phyloP scores from a whole-genome alignment of 148 eudicot genomes.

The Chenopodium album region DNA sequence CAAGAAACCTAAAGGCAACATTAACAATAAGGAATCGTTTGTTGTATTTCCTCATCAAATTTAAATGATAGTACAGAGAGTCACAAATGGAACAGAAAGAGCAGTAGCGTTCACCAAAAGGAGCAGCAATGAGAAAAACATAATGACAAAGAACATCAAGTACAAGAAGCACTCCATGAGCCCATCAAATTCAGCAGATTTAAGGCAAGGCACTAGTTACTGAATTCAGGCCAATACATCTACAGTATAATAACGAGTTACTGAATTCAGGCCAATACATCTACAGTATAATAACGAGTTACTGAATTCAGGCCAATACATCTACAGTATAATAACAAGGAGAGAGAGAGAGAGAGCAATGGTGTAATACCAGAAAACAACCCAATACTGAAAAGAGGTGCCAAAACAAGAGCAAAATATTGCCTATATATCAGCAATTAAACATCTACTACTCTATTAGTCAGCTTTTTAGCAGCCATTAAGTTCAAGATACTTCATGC shows the following conservation, averaged over 20 bases:
- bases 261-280: too few species aligned
- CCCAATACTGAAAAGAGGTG: background rate
- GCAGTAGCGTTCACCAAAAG: background rate
- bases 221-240: background rate
- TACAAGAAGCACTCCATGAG: background rate
- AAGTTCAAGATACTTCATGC: background rate
- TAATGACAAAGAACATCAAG: background rate
- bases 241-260: background rate
- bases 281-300: too few species aligned
- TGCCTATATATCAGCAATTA: background rate
- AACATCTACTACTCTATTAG: background rate
- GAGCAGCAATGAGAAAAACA: background rate
- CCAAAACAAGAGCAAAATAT: background rate
- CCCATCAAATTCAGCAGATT: background rate
- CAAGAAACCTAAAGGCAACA: background rate
- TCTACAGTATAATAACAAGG: too few species aligned
- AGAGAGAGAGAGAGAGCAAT: background rate
- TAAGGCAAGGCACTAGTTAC: background rate
- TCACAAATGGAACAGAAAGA: background rate
- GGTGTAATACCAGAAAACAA: background rate
- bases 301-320: too few species aligned
- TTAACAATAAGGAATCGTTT: background rate
- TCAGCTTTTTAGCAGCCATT: background rate
- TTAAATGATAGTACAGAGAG: background rate
- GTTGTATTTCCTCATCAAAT: background rate